Evolutionary conservation across 352 stramenopile genomes (phyloP).

Genomic region (Phytophthora capsici): DNA sequence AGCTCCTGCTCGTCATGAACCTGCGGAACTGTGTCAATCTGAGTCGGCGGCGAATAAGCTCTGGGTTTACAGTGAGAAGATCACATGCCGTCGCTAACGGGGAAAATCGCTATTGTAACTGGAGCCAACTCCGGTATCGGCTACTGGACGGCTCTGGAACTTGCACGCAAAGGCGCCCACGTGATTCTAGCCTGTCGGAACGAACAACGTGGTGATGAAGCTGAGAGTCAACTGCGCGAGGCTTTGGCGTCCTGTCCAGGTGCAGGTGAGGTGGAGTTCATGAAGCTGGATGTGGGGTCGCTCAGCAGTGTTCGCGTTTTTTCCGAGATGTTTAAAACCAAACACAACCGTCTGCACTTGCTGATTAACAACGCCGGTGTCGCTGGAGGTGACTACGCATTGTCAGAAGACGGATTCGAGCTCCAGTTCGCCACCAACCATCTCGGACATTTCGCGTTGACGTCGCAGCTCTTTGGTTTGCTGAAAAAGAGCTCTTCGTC

Average conservation of each 20-base stretch:
- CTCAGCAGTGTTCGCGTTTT: conserved; percentile 52
- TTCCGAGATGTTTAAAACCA: conserved; percentile 23
- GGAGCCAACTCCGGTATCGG: conserved; percentile 56
- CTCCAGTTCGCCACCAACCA: conserved; percentile 71
- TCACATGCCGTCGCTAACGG: conserved; percentile 30
- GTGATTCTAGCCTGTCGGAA: conserved; percentile 52
- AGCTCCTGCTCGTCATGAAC: conserved; percentile 40
- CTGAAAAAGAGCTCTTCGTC: conserved; percentile 30
- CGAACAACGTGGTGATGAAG: conserved; percentile 20
- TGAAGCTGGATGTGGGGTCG: conserved; percentile 53
- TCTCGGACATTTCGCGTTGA: conserved; percentile 66
- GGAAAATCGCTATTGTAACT: conserved; percentile 43
- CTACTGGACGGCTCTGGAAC: conserved; percentile 42
- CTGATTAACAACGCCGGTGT: conserved; percentile 65
- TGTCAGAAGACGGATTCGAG: conserved; percentile 49
- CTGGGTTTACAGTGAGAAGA: conserved; percentile 57
- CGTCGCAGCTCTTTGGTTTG: conserved; percentile 42
- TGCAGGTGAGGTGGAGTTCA: conserved; percentile 42
- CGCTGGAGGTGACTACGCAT: conserved; percentile 35
- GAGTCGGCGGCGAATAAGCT: conserved; percentile 35
- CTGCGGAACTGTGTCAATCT: conserved; percentile 38
- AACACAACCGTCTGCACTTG: conserved; percentile 40
- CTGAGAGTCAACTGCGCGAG: conserved; percentile 19
- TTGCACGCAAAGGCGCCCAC: conserved; percentile 37
- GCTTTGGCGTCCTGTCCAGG: not conserved